A percentile compares a stretch with the other conserved stretches of the same genome.
phyloP scores from a whole-genome alignment of 148 eudicot species.

The Fagopyrum tataricum region DNA sequence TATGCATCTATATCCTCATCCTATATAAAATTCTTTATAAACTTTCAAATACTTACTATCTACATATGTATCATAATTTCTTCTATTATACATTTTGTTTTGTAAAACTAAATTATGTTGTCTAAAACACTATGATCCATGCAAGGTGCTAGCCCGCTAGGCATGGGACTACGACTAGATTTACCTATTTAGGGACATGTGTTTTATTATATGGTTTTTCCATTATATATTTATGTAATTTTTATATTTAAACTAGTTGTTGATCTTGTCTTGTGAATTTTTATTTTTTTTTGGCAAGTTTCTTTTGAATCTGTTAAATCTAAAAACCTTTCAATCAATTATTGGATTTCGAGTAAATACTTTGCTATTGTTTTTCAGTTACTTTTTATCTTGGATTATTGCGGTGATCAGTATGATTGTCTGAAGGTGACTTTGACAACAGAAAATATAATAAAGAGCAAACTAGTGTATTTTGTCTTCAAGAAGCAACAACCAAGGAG shows the following conservation, averaged over 20 bases:
- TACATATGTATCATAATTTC: no score
- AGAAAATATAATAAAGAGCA: background rate
- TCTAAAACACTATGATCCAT: no score
- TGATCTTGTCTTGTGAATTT: background rate
- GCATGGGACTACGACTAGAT: no score
- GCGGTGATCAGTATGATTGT: background rate
- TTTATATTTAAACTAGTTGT: background rate
- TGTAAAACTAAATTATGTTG: no score
- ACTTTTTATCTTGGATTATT: background rate
- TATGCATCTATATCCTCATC: no score
- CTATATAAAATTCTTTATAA: no score
- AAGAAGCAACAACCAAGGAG: constrained; percentile 76
- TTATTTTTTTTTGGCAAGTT: background rate
- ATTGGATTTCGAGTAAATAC: background rate
- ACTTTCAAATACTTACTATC: no score
- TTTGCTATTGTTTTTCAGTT: background rate
- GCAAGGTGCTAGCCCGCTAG: no score
- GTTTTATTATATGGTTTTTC: background rate
- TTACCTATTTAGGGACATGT: background rate
- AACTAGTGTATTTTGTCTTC: constrained; percentile 10
- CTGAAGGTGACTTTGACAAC: background rate
- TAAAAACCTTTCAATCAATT: background rate
- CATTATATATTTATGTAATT: constrained; percentile 2
- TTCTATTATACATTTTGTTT: no score
- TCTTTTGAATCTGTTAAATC: background rate